These are phyloP conservation scores for Saccharomycopsis guyanensis DNA, from an alignment of 805 yeast genomes.

Conservation along the genomic window DNA sequence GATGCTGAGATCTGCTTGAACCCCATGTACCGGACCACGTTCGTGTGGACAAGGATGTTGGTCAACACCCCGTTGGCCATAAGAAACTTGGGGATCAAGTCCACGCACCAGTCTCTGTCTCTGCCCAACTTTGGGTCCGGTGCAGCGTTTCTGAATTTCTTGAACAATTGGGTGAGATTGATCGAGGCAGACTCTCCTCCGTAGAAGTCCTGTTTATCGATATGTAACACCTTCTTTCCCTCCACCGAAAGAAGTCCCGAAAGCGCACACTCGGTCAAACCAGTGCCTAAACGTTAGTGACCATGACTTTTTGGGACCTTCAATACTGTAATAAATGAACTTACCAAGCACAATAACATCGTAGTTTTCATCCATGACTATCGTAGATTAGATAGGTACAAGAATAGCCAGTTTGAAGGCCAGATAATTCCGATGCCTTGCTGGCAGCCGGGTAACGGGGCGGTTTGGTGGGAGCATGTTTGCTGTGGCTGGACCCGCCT, in stretches of 20 bases:
- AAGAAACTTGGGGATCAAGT: conserved; percentile 89
- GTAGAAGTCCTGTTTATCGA: conserved; percentile 92
- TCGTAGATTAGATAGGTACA: neutral
- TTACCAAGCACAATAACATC: conserved; percentile 92
- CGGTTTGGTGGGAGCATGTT: too few relatives aligned
- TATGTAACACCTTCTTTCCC: conserved; percentile 94
- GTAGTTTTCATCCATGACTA: conserved; percentile 83
- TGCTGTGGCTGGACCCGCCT: too few relatives aligned
- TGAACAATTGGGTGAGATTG: conserved; percentile 59
- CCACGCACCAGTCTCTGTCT: conserved; percentile 97
- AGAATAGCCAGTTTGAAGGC: neutral
- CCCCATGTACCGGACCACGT: conserved; percentile 91
- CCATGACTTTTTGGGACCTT: neutral
- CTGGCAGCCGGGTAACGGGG: neutral
- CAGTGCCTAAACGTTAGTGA: conserved; percentile 32
- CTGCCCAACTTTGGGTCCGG: conserved; percentile 72
- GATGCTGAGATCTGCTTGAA: conserved; percentile 96
- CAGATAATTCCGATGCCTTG: neutral
- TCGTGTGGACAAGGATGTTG: conserved; percentile 89
- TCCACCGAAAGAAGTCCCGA: conserved; percentile 95
- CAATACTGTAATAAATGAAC: conserved; percentile 20
- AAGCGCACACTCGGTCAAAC: conserved; percentile 93
- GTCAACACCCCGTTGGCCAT: conserved; percentile 98
- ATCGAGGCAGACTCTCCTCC: conserved; percentile 90
- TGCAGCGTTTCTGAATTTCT: conserved; percentile 65